Evolutionary conservation across 176 grass and related monocot genomes (phyloP).

Genomic region (Raddia guianensis): DNA sequence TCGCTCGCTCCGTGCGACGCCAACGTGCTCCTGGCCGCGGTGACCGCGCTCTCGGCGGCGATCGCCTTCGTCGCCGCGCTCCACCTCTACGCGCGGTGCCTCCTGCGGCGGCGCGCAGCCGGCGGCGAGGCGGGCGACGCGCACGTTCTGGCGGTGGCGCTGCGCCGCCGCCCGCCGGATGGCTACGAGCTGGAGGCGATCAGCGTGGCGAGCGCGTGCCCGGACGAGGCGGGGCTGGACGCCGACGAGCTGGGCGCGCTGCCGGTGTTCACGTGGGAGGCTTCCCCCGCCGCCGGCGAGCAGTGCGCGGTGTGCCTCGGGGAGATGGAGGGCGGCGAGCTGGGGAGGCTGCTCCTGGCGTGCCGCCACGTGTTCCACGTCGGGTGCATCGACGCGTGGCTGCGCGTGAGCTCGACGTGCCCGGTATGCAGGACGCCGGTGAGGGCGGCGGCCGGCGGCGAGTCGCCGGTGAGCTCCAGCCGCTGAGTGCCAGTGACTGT

Average conservation of each 20-base stretch:
- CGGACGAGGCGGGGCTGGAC: slow-evolving; percentile 29
- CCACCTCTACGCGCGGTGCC: slow-evolving; percentile 51
- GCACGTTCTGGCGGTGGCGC: neutral
- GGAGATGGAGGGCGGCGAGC: slow-evolving; percentile 52
- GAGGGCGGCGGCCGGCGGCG: neutral
- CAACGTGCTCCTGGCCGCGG: slow-evolving; percentile 41
- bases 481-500: neutral
- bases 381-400: slow-evolving; percentile 63
- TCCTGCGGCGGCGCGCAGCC: slow-evolving; percentile 12
- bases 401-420: slow-evolving; percentile 52
- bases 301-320: slow-evolving; percentile 60
- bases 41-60: slow-evolving; percentile 50
- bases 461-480: neutral
- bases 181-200: slow-evolving; percentile 23
- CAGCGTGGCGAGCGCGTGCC: neutral
- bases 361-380: slow-evolving; percentile 65
- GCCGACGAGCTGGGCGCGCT: slow-evolving; percentile 47
- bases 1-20: slow-evolving; percentile 11
- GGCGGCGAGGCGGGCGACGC: neutral
- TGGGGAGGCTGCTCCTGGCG: slow-evolving; percentile 52
- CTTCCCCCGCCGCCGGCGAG: neutral
- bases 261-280: slow-evolving; percentile 46
- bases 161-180: neutral
- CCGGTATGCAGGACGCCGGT: slow-evolving; percentile 54
- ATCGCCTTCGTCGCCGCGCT: slow-evolving; percentile 53